A percentile compares a stretch with the other conserved stretches of the same genome.
Conservation (phyloP, 148 eudicot species). For the Silene uniflora region DNA sequence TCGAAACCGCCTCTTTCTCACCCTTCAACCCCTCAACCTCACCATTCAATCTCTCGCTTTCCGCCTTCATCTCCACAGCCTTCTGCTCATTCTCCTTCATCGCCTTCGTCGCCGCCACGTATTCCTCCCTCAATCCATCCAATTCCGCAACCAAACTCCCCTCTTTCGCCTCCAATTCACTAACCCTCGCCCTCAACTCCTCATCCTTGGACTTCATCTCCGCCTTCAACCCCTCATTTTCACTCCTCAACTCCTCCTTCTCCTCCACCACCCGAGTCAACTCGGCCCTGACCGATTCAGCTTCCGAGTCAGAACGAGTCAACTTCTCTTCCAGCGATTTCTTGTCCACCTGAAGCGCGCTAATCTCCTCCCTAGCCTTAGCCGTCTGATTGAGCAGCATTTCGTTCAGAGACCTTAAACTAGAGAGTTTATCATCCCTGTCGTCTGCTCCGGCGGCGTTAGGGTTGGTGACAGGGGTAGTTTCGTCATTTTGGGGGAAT, state of each 20-base stretch:
- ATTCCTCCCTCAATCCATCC: slow-evolving; percentile 22
- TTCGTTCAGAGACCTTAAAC: slow-evolving; percentile 47
- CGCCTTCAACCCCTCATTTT: slow-evolving; percentile 24
- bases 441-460: slow-evolving; percentile 27
- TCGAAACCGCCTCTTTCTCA: slow-evolving; percentile 28
- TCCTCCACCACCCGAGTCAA: slow-evolving; percentile 36
- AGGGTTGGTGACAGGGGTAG: background rate
- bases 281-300: slow-evolving; percentile 37
- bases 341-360: slow-evolving; percentile 36
- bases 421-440: slow-evolving; percentile 40
- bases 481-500: background rate
- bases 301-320: slow-evolving; percentile 40
- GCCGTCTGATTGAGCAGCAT: slow-evolving; percentile 46
- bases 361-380: slow-evolving; percentile 51
- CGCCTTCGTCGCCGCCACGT: slow-evolving; percentile 20
- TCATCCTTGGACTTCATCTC: slow-evolving; percentile 26
- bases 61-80: slow-evolving; percentile 32
- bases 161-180: slow-evolving; percentile 18
- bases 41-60: slow-evolving; percentile 31
- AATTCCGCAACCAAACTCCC: slow-evolving; percentile 23
- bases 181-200: slow-evolving; percentile 29
- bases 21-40: slow-evolving; percentile 30
- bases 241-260: slow-evolving; percentile 28
- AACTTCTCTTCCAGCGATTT: slow-evolving; percentile 47
- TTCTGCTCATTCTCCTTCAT: slow-evolving; percentile 30